Evolutionary conservation across 108 stramenopile species (phyloP), one percentile per base, ranked within the genome.

Genomic region (Nannochloropsis granulata): DNA sequence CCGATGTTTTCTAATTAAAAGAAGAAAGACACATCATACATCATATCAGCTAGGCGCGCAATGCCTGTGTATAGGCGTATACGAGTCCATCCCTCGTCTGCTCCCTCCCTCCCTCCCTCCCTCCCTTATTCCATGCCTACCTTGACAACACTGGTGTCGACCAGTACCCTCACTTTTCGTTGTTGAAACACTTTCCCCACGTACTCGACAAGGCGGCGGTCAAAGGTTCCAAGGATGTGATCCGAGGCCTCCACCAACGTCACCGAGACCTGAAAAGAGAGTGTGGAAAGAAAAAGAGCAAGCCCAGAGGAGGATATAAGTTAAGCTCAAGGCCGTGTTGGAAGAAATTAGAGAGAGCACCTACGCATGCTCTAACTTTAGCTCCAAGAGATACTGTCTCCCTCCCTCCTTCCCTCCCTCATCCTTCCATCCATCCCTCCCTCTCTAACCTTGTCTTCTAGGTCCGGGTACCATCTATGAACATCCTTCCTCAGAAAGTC

Each of bases 191-290:
- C 84, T 24, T 87, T 79, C 79, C 88, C 84, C 26, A 93, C 90
- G 85, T 97, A 97, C 13, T 93, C 89, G 56, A 92, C 88, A 86
- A 97, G 87, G 1, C 89, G 83, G 80, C 86, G 46, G 85, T 99
- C 94, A 87, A 99, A 99, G 25, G 93, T 88, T 34, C 96, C 97
- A 81, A 99, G 88, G 84, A 99, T 91, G 10, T 92, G 92, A 2
- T 93, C 93, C 11, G 93, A 93, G 2, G 96, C 96, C 87, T 99
- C 98, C 13, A 99, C 93, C 43, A 99, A 82, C 0, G 94, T 94
- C 21, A 99, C 83, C 25, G 86, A 86, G 21, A 86, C 86, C 86
- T 86, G 82, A 21, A 13, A 13, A 84, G 46, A 10, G 13, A 21
- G 34, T 23, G 34, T 78, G 78, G 13, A 25, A 24, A 26, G 24